Base-by-base conservation (phyloP, 306 rosid genomes). In the Citrullus colocynthis region DNA sequence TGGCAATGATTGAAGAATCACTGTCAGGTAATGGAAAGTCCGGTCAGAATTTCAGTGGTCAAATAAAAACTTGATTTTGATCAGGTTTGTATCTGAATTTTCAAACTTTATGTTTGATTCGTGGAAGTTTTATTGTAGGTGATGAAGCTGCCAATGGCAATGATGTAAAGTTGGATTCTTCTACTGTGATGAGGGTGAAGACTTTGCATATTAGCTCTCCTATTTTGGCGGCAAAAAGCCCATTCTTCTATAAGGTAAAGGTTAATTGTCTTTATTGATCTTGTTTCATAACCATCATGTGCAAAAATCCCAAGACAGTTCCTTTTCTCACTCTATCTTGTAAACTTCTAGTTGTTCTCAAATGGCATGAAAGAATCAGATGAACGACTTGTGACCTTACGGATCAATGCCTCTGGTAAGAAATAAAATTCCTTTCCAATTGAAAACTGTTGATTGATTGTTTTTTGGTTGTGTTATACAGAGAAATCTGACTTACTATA, bases 331-430 rank as follows among this genome's bases (percentile, higher is more conserved):
- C 75, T 48, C 41, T 12, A 32, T 16, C 21, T 52, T 63, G 18
- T 60, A 16, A 66, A 39, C 59, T 21, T 79, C 67, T 85, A 95
- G 99, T 88, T 95, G 75, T 95, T 95, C 81, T 95, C 99, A 6
- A 95, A 92, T 81, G 97, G 97, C 83, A 95, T 92, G 97, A 95
- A 86, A 87, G 97, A 95, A 84, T 95, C 99, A 28, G 99, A 92
- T 51, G 89, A 90, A 66, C 88, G 99, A 79, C 96, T 88, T 77
- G 96, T 92, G 58, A 89, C 93, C 70, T 84, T 95, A 73, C 89
- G 97, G 72, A 89, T 95, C 70, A 92, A 84, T 82, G 97, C 97
- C 42, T 90, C 97, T 54, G 99, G 99, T 92, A 85, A 58, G 59
- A 77, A 76, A 73, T 57, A 9, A 18, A 49, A 42, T 32, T 78